phyloP scores from a whole-genome alignment of 495 filamentous ascomycete genomes.

The Annulohypoxylon stygium region DNA sequence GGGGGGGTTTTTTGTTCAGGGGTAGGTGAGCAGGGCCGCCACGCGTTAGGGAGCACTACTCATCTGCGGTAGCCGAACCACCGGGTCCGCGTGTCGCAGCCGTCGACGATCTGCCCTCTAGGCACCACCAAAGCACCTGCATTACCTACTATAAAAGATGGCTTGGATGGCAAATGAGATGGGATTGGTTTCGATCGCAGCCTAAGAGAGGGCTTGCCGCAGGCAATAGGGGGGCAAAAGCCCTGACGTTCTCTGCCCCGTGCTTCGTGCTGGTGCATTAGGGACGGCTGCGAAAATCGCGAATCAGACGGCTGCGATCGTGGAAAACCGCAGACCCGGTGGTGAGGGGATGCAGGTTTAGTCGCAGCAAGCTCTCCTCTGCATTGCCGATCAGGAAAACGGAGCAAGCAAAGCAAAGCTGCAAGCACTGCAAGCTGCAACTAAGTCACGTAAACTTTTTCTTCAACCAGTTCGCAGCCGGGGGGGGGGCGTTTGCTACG shows the following conservation, averaged over 20 bases:
- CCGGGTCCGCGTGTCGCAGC: conserved; percentile 39
- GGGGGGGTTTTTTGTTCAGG: conserved; percentile 9
- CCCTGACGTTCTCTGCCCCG: background rate
- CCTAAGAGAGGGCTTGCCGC: conserved; percentile 1
- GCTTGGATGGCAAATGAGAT: background rate
- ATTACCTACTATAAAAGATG: background rate
- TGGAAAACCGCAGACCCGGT: conserved; percentile 5
- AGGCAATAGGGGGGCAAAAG: conserved; percentile 11
- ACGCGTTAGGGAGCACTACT: conserved; percentile 31
- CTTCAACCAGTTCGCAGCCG: conserved; percentile 2
- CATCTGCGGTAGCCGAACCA: conserved; percentile 42
- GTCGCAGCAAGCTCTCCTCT: conserved; percentile 19
- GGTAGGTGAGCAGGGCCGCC: conserved; percentile 36
- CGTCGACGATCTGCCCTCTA: conserved; percentile 25
- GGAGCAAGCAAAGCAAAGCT: background rate
- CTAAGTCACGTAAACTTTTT: conserved; percentile 22
- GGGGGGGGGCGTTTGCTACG: background rate
- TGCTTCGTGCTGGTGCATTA: background rate
- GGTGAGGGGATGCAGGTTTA: conserved; percentile 13
- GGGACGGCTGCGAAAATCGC: conserved; percentile 15
- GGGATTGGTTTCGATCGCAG: background rate
- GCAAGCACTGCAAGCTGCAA: background rate
- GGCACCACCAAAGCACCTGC: background rate
- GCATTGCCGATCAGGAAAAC: conserved; percentile 29
- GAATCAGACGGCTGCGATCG: conserved; percentile 34